Evolutionary conservation across 139 green algal genomes (phyloP).

Genomic region (Auxenochlorella pyrenoidosa): DNA sequence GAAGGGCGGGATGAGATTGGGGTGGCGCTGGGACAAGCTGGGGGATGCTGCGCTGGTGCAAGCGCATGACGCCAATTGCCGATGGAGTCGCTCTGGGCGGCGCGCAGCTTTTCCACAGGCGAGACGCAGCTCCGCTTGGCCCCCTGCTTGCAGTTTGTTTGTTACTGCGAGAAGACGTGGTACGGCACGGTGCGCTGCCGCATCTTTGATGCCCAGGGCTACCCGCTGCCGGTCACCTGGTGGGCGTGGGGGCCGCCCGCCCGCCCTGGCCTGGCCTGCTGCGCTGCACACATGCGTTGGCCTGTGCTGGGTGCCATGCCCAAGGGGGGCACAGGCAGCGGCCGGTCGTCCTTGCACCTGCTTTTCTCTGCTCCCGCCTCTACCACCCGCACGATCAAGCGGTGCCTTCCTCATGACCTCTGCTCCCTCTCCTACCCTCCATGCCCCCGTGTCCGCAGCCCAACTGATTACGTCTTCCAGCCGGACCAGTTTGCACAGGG

Average conservation of each 20-base stretch:
- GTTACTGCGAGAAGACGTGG: slow-evolving; percentile 61
- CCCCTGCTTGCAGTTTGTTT: slow-evolving; percentile 43
- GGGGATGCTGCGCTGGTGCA: too few species aligned
- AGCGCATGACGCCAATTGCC: too few species aligned
- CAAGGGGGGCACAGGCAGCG: too few species aligned
- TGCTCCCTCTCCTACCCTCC: not conserved
- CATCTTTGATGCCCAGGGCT: slow-evolving; percentile 36
- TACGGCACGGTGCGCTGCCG: slow-evolving; percentile 42
- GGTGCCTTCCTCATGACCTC: not conserved
- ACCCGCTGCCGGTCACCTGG: slow-evolving; percentile 48
- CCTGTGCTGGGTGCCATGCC: too few species aligned
- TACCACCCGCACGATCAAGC: not conserved
- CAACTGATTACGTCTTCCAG: slow-evolving; percentile 26
- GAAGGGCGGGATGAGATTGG: not conserved
- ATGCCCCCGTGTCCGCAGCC: not conserved
- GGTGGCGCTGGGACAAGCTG: not conserved
- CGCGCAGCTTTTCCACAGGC: not conserved
- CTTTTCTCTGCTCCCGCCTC: not conserved
- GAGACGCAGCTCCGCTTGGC: not conserved
- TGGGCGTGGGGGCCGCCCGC: too few species aligned
- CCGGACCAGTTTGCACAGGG: not conserved
- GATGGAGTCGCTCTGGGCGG: too few species aligned
- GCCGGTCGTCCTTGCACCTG: too few species aligned
- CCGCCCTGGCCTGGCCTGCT: too few species aligned
- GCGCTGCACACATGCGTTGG: too few species aligned